phyloP scores from a whole-genome alignment of 768 basidiomycete species.

The Lentinula sp. region DNA sequence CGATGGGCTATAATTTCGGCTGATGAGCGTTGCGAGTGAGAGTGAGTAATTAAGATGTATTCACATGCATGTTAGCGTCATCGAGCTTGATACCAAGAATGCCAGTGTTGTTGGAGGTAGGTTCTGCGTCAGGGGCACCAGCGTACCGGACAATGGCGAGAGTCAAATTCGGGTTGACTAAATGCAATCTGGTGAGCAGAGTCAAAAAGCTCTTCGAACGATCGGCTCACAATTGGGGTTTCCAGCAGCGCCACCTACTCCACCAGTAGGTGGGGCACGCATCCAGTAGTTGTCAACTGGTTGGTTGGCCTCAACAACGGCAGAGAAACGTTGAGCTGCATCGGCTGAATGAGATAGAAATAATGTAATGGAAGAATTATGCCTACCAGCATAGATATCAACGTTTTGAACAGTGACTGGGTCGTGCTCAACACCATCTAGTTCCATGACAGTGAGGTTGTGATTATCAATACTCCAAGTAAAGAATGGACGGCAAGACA shows the following conservation, averaged over 20 bases:
- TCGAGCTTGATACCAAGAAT: constrained; percentile 6
- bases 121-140: constrained; percentile 11
- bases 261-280: constrained; percentile 13
- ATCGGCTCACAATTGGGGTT: constrained; percentile 17
- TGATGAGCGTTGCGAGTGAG: constrained; percentile 23
- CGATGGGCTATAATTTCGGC: not conserved
- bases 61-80: constrained; percentile 13
- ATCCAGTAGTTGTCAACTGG: constrained; percentile 27
- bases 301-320: constrained; percentile 17
- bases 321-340: constrained; percentile 6
- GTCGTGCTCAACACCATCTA: constrained; percentile 19
- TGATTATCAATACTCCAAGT: constrained; percentile 24
- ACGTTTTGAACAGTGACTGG: constrained; percentile 19
- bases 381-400: constrained; percentile 11
- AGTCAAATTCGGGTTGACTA: constrained; percentile 18
- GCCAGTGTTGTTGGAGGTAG: constrained; percentile 2
- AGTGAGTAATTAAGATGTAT: constrained; percentile 19
- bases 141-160: constrained; percentile 33
- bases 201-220: not conserved
- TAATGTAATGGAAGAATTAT: not conserved
- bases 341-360: not conserved
- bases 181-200: not conserved
- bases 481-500: constrained; percentile 21
- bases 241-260: not conserved
- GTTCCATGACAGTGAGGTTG: constrained; percentile 17